phyloP scores from a whole-genome alignment of 352 stramenopile species.

The Globisporangium radiosum region DNA sequence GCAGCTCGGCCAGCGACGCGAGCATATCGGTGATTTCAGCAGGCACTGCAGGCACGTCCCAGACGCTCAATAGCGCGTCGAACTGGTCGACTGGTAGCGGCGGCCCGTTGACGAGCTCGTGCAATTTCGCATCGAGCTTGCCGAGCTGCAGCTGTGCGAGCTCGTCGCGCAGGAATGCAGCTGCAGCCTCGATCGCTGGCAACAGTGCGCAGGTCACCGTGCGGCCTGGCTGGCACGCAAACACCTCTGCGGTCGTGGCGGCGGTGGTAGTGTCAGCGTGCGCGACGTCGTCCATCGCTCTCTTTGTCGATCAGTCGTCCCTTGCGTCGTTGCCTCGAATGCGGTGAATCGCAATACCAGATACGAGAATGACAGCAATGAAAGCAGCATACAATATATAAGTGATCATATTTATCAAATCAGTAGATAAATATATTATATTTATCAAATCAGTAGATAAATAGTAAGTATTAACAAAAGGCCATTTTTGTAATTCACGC shows the following conservation, averaged over 20 bases:
- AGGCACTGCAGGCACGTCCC: slow-evolving; percentile 27
- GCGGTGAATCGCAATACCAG: too few relatives aligned
- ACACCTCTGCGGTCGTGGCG: neutral
- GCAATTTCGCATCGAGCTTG: slow-evolving; percentile 27
- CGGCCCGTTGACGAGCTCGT: slow-evolving; percentile 26
- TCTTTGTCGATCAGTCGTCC: too few relatives aligned
- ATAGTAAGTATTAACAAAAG: too few relatives aligned
- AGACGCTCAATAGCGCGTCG: slow-evolving; percentile 35
- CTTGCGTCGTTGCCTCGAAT: too few relatives aligned
- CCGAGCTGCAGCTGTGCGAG: slow-evolving; percentile 35
- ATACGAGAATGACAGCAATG: too few relatives aligned
- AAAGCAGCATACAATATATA: too few relatives aligned
- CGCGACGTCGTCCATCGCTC: too few relatives aligned
- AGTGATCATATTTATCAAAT: too few relatives aligned
- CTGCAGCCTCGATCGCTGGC: slow-evolving; percentile 48
- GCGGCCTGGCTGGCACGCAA: slow-evolving; percentile 8
- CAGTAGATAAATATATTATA: too few relatives aligned
- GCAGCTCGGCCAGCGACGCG: slow-evolving; percentile 26
- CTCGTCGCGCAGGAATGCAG: slow-evolving; percentile 47
- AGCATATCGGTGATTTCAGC: slow-evolving; percentile 37
- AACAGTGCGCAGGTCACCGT: slow-evolving; percentile 21
- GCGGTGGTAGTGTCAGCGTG: too few relatives aligned
- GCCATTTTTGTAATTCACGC: too few relatives aligned
- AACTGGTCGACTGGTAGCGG: slow-evolving; percentile 43
- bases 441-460: too few relatives aligned